These are phyloP conservation scores for Rubia peregrina DNA, from an alignment of 305 asterid species.

Conservation along the genomic window DNA sequence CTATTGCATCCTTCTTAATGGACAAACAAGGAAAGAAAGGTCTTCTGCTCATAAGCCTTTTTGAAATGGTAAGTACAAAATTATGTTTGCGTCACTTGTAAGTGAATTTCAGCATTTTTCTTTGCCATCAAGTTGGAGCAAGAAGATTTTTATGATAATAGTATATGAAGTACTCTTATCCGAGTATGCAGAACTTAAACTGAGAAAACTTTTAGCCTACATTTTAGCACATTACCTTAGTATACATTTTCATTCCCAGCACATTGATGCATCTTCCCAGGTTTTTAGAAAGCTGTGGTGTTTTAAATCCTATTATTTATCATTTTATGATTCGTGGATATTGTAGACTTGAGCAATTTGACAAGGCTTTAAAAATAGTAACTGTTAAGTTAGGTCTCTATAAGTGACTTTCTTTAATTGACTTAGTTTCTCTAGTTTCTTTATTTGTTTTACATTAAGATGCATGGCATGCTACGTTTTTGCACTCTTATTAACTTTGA, in stretches of 20 bases:
- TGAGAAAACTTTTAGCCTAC: neutral
- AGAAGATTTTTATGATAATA: neutral
- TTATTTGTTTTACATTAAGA: too few relatives aligned
- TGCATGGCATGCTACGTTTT: too few relatives aligned
- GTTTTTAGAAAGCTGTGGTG: neutral
- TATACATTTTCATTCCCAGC: neutral
- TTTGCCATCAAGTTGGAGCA: neutral
- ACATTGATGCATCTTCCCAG: neutral
- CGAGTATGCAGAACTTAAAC: neutral
- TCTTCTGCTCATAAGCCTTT: slow-evolving; percentile 80
- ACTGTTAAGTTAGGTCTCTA: too few relatives aligned
- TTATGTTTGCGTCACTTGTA: neutral
- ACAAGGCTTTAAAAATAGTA: too few relatives aligned
- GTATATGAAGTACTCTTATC: neutral
- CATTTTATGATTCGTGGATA: too few relatives aligned
- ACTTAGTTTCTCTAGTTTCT: too few relatives aligned
- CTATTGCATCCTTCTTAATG: slow-evolving; percentile 85
- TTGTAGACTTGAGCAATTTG: too few relatives aligned
- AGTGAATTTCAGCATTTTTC: neutral
- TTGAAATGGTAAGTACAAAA: slow-evolving; percentile 63
- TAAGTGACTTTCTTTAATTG: too few relatives aligned
- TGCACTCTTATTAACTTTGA: too few relatives aligned
- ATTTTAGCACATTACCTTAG: too few relatives aligned
- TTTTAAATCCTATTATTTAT: too few relatives aligned
- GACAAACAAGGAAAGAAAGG: slow-evolving; percentile 93